Evolutionary conservation across 352 stramenopile genomes (phyloP).

Genomic region (Phytophthora syringae): DNA sequence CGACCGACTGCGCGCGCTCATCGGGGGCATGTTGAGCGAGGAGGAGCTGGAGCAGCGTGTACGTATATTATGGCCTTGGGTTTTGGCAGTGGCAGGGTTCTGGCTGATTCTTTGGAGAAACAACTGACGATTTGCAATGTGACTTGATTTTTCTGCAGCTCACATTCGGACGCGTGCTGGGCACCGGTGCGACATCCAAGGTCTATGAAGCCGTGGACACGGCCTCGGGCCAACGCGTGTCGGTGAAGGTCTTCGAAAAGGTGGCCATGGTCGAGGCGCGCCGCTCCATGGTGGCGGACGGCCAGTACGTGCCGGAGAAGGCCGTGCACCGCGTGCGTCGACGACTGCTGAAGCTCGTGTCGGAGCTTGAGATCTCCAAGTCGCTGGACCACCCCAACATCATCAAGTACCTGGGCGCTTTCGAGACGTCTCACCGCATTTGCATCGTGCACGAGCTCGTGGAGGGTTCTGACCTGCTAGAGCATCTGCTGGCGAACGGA

Average conservation of each 20-base stretch:
- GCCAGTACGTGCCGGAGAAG: conserved; percentile 63
- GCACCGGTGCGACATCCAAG: conserved; percentile 77
- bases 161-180: conserved; percentile 65
- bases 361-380: conserved; percentile 84
- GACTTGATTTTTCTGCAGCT: conserved; percentile 47
- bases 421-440: conserved; percentile 81
- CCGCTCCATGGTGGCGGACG: conserved; percentile 78
- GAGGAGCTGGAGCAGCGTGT: conserved; percentile 57
- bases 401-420: conserved; percentile 75
- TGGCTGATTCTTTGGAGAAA: background rate
- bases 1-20: conserved; percentile 63
- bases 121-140: conserved; percentile 24
- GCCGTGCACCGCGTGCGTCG: conserved; percentile 73
- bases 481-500: conserved; percentile 72
- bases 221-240: conserved; percentile 51
- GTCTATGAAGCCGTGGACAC: conserved; percentile 75
- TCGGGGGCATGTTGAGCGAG: conserved; percentile 70
- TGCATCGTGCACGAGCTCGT: conserved; percentile 86
- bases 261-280: conserved; percentile 78
- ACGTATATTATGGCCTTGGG: conserved; percentile 16
- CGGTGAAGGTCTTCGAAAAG: conserved; percentile 89
- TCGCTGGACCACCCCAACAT: conserved; percentile 80
- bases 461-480: conserved; percentile 72
- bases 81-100: too few relatives aligned
- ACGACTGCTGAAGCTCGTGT: conserved; percentile 80